Conservation (phyloP, 306 rosid species). For the Ammopiptanthus mongolicus region DNA sequence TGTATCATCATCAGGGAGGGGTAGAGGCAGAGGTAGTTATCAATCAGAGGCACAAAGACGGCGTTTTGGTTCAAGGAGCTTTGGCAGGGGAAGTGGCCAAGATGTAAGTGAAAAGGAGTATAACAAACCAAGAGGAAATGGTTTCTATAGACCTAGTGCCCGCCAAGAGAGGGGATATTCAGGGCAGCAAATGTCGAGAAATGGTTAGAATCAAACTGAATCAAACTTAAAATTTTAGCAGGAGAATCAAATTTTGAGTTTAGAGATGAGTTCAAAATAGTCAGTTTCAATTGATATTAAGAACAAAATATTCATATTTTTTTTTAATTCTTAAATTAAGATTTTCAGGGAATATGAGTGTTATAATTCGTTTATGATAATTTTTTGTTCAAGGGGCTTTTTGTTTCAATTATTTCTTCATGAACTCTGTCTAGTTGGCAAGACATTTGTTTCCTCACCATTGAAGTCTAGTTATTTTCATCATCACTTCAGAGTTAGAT, state of each 20-base stretch:
- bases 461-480: not conserved
- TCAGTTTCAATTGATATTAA: conserved; percentile 15
- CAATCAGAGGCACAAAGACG: conserved; percentile 49
- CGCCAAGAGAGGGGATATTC: conserved; percentile 48
- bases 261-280: not conserved
- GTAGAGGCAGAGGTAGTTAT: conserved; percentile 63
- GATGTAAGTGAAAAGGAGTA: conserved; percentile 52
- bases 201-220: conserved; percentile 38
- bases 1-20: conserved; percentile 53
- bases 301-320: conserved; percentile 23
- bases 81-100: conserved; percentile 41
- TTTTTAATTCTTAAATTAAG: conserved; percentile 13
- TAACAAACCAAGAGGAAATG: conserved; percentile 50
- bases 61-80: conserved; percentile 43
- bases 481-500: not conserved
- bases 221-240: conserved; percentile 21
- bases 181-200: conserved; percentile 38
- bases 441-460: not conserved
- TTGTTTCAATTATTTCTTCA: conserved; percentile 1
- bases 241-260: conserved; percentile 11
- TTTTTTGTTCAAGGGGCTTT: conserved; percentile 15
- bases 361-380: not conserved
- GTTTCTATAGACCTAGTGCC: conserved; percentile 49
- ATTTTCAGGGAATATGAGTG: conserved; percentile 20
- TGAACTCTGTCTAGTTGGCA: conserved; percentile 11